phyloP scores from a whole-genome alignment of 257 asterid genomes.

The Solanum gandarillasii region DNA sequence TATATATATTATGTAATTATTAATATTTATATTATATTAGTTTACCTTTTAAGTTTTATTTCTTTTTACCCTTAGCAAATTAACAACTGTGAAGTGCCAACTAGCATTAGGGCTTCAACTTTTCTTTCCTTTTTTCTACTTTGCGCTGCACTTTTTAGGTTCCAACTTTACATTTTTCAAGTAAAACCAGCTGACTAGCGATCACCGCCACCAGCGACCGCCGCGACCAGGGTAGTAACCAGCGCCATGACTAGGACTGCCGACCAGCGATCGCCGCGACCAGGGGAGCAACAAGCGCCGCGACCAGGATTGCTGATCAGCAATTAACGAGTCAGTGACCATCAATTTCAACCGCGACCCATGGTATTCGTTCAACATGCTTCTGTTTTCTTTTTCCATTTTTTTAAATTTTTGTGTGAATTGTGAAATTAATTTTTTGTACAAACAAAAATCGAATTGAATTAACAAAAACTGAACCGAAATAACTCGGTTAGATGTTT shows the following conservation, averaged over 20 bases:
- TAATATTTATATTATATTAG: too few species aligned
- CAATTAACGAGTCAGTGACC: neutral
- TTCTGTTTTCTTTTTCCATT: too few species aligned
- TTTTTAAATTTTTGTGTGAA: neutral
- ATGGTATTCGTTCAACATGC: neutral
- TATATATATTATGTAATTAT: too few species aligned
- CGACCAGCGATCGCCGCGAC: too few species aligned
- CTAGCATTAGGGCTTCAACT: neutral
- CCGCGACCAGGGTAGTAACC: too few species aligned
- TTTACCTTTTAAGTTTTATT: too few species aligned
- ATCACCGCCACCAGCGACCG: neutral
- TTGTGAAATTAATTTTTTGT: neutral
- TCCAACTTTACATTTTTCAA: neutral
- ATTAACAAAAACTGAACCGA: neutral
- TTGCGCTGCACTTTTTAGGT: neutral
- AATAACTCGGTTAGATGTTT: neutral
- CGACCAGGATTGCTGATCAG: rapidly evolving
- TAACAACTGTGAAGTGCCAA: neutral
- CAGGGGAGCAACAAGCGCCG: too few species aligned
- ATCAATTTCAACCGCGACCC: neutral
- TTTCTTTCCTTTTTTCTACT: neutral
- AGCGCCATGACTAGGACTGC: neutral
- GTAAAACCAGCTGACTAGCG: neutral
- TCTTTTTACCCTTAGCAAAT: too few species aligned
- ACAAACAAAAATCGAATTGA: too few species aligned